These are phyloP conservation scores for Clausena lansium DNA, from an alignment of 345 rosid species.

Conservation along the genomic window DNA sequence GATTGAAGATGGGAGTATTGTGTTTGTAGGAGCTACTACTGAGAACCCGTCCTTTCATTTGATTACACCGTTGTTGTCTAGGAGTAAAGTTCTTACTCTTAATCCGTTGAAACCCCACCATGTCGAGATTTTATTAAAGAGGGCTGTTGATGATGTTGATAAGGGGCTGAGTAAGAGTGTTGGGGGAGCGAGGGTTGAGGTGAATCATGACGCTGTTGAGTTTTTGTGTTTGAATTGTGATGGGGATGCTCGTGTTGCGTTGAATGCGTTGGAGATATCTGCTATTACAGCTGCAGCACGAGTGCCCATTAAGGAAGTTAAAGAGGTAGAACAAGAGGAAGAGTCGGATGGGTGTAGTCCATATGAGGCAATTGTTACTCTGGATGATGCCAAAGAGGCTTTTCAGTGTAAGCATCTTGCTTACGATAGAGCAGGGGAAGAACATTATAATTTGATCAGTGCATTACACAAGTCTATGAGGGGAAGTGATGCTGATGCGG, in stretches of 20 bases:
- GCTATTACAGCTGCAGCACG: constrained; percentile 58
- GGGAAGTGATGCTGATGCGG: constrained; percentile 74
- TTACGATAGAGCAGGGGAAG: constrained; percentile 78
- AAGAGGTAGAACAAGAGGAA: neutral
- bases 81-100: constrained; percentile 67
- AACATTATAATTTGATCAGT: constrained; percentile 79
- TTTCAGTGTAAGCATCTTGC: constrained; percentile 78
- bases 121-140: constrained; percentile 42
- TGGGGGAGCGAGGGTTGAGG: constrained; percentile 33
- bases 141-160: constrained; percentile 45
- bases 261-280: constrained; percentile 72
- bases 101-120: constrained; percentile 60
- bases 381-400: constrained; percentile 84
- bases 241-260: constrained; percentile 82
- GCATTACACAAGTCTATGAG: constrained; percentile 90
- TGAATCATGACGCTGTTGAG: constrained; percentile 43
- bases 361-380: constrained; percentile 22
- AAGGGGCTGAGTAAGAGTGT: constrained; percentile 44
- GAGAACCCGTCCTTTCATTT: constrained; percentile 90
- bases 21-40: constrained; percentile 80
- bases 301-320: neutral
- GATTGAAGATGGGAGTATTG: constrained; percentile 81
- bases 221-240: constrained; percentile 65
- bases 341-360: neutral
- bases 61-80: constrained; percentile 72